Percentiles rank a stretch among this genome's conserved stretches.
Evolutionary conservation across 1,284 basidiomycete genomes (phyloP).

Genomic region (Cryptococcus neoformans): DNA sequence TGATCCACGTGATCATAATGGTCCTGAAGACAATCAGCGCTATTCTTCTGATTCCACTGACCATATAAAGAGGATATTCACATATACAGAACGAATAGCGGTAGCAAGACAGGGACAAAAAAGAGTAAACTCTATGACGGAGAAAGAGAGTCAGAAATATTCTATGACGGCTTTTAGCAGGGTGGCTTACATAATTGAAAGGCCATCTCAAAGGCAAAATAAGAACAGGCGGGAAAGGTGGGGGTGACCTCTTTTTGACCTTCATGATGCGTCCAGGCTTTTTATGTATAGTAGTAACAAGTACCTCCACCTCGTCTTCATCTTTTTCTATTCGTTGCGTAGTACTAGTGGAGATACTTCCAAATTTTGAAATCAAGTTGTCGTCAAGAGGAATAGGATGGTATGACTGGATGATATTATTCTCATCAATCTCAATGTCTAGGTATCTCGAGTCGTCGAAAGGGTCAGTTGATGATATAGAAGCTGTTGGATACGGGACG

Average conservation of each 20-base stretch:
- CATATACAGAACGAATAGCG: constrained; percentile 28
- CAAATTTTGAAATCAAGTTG: constrained; percentile 1
- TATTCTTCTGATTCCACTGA: neutral
- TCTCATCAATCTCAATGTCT: constrained; percentile 58
- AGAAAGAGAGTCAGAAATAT: too few relatives aligned
- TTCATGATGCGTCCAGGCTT: neutral
- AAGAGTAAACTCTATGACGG: constrained; percentile 5
- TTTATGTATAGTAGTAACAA: constrained; percentile 7
- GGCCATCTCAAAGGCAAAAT: constrained; percentile 25
- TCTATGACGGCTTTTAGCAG: neutral
- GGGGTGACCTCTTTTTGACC: constrained; percentile 8
- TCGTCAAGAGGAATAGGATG: neutral
- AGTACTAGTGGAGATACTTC: constrained; percentile 51
- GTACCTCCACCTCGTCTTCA: constrained; percentile 22
- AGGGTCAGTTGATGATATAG: constrained; percentile 67
- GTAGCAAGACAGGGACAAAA: constrained; percentile 32
- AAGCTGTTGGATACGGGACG: constrained; percentile 76
- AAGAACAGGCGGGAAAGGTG: constrained; percentile 33
- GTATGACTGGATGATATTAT: constrained; percentile 19
- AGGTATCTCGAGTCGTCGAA: constrained; percentile 60
- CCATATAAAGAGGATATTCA: constrained; percentile 12
- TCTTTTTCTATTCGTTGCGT: constrained; percentile 12
- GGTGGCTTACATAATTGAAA: constrained; percentile 34
- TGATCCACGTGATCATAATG: constrained; percentile 26
- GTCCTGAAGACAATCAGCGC: constrained; percentile 11